Evolutionary conservation across 2,329 filamentous ascomycete genomes (phyloP), one percentile per base, ranked within the genome.

Genomic region (Aspergillus glaucus): DNA sequence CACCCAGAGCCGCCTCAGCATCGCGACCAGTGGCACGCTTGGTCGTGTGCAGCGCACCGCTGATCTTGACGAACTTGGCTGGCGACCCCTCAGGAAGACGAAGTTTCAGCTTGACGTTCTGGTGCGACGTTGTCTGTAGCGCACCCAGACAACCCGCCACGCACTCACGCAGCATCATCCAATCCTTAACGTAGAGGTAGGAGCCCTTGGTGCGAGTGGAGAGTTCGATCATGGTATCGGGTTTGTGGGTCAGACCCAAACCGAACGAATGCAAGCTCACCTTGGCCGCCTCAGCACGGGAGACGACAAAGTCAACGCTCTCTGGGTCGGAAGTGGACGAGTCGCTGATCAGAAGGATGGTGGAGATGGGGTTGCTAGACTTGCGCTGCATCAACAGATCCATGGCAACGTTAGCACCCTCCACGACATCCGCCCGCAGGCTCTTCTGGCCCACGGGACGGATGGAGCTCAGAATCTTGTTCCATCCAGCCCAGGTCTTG

Each of bases 131-230:
- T 2, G 88, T 90, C 69, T 98, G 93, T 65, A 97, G 80, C 12
- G 89, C 85, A 43, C 93, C 93, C 24, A 98, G 75, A 62, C 92
- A 97, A 40, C 93, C 93, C 21, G 91, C 93, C 41, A 96, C 79
- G 66, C 93, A 97, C 68, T 98, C 93, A 24, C 93, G 86, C 32
- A 98, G 79, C 92, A 97, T 98, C 92, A 97, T 97, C 93, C 93
- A 98, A 68, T 98, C 93, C 72, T 97, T 98, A 58, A 98, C 91
- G 62, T 97, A 98, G 1, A 90, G 94, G 64, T 97, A 98, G 1
- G 90, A 94, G 4, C 91, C 93, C 73, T 97, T 98, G 3, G 93
- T 98, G 52, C 90, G 81, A 6, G 88, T 93, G 0, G 93, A 97
- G 10, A 98, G 76, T 70, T 97, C 92, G 54, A 98, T 95, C 90